Percentiles rank a stretch among this genome's conserved stretches.
phyloP scores from a whole-genome alignment of 305 asterid species.

The Fraxinus latifolia region DNA sequence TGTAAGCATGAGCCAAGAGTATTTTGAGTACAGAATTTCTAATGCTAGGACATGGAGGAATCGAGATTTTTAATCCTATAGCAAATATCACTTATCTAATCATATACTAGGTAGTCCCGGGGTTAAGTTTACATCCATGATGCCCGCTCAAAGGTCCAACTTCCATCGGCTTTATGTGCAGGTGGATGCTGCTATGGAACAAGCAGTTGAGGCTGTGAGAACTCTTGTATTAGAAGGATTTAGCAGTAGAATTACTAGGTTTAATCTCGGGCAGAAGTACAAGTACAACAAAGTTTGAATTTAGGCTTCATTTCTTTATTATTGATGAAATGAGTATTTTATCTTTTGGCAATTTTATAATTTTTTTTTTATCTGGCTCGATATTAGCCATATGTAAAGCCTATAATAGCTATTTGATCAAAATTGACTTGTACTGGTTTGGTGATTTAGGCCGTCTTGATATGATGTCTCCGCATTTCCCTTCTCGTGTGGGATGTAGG shows the following conservation, averaged over 20 bases:
- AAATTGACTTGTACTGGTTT: not conserved
- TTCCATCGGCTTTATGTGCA: constrained; percentile 23
- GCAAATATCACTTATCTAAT: not conserved
- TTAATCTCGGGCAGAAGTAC: constrained; percentile 91
- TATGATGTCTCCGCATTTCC: not conserved
- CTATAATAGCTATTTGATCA: not conserved
- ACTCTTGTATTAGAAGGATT: constrained; percentile 69
- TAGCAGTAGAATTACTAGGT: constrained; percentile 62
- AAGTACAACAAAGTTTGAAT: constrained; percentile 67
- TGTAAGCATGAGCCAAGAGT: not conserved
- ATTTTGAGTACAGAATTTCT: not conserved
- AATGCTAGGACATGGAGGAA: not conserved
- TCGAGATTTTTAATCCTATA: not conserved
- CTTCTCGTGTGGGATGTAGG: not conserved
- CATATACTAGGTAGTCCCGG: not conserved
- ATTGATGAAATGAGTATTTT: not conserved
- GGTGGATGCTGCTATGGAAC: constrained; percentile 83
- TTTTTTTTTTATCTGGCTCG: not conserved
- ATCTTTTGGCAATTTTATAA: not conserved
- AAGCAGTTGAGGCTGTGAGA: constrained; percentile 77
- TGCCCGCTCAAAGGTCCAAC: not conserved
- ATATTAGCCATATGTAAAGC: not conserved
- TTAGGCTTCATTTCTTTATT: not conserved
- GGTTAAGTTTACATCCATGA: not conserved
- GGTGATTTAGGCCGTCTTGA: no score